phyloP scores from a whole-genome alignment of 2,329 filamentous ascomycete species.

The Colletotrichum musicola region DNA sequence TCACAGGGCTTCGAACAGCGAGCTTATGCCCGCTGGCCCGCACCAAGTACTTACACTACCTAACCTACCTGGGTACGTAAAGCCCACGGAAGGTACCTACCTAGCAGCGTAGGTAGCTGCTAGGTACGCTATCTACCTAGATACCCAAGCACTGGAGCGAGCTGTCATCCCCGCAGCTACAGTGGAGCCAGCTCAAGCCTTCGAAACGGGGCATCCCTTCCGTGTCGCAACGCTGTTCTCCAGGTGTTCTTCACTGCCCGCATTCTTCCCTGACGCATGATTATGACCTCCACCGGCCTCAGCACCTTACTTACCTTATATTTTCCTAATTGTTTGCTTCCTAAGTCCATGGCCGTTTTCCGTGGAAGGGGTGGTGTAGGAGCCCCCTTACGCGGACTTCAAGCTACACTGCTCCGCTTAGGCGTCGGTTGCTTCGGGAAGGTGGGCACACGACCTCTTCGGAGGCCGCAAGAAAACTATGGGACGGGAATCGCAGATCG shows the following conservation, averaged over 20 bases:
- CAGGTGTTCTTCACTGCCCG: slow-evolving; percentile 34
- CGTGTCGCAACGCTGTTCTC: slow-evolving; percentile 18
- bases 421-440: slow-evolving; percentile 20
- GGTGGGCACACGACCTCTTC: slow-evolving; percentile 32
- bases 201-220: slow-evolving; percentile 18
- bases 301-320: too few species aligned
- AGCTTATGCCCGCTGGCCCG: too few species aligned
- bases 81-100: too few species aligned
- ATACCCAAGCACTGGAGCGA: slow-evolving; percentile 5
- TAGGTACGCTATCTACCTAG: background rate
- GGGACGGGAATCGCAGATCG: background rate
- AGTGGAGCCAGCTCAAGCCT: slow-evolving; percentile 15
- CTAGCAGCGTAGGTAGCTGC: too few species aligned
- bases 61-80: background rate
- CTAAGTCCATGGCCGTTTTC: too few species aligned
- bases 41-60: background rate
- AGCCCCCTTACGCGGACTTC: too few species aligned
- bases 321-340: too few species aligned
- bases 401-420: too few species aligned
- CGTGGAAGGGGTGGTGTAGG: too few species aligned
- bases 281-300: background rate
- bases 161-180: slow-evolving; percentile 15
- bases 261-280: slow-evolving; percentile 28
- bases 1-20: too few species aligned
- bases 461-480: background rate